phyloP scores from a whole-genome alignment of 169 alveolate species.

The Plasmodium gonderi region DNA sequence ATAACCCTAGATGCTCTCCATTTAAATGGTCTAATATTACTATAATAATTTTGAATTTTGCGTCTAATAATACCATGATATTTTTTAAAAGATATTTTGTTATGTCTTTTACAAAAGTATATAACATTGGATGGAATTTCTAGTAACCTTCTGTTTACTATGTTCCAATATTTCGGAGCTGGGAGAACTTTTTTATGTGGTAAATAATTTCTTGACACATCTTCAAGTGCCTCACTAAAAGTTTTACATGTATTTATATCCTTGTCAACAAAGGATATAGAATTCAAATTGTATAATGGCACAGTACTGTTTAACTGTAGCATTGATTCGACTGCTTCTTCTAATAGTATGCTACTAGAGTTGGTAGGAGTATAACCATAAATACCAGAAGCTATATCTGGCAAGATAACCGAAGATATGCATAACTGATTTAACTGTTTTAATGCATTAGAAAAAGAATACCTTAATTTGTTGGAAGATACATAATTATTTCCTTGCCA shows the following conservation, averaged over 20 bases:
- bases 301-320: constrained; percentile 41
- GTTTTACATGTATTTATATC: constrained; percentile 67
- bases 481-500: constrained; percentile 75
- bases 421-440: constrained; percentile 66
- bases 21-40: constrained; percentile 75
- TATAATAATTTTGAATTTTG: constrained; percentile 62
- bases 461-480: constrained; percentile 69
- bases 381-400: constrained; percentile 67
- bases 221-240: constrained; percentile 63
- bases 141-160: constrained; percentile 39
- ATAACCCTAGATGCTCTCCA: constrained; percentile 76
- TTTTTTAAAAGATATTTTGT: constrained; percentile 72
- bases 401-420: constrained; percentile 62
- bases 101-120: constrained; percentile 57
- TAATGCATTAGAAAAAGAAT: constrained; percentile 62
- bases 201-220: constrained; percentile 57
- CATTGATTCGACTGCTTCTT: constrained; percentile 45
- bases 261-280: constrained; percentile 57
- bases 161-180: constrained; percentile 73
- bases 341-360: constrained; percentile 38
- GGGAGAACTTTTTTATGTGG: constrained; percentile 67
- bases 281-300: constrained; percentile 63
- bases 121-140: constrained; percentile 73
- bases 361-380: constrained; percentile 49
- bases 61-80: constrained; percentile 76